Evolutionary conservation across 768 basidiomycete species (phyloP).

Genomic region (Russula virescens): DNA sequence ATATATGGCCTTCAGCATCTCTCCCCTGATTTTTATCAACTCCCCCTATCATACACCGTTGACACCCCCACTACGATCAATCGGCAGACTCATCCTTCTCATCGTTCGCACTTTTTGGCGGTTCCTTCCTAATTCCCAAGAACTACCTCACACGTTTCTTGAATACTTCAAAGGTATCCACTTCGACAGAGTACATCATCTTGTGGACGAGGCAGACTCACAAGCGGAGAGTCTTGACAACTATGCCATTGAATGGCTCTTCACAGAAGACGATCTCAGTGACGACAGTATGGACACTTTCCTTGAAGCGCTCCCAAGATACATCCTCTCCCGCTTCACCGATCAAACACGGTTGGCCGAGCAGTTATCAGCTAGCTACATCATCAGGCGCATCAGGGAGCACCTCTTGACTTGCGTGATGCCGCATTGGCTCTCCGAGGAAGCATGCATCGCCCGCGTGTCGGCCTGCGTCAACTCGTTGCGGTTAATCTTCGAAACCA

Average conservation of each 20-base stretch:
- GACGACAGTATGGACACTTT: slow-evolving; percentile 14
- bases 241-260: slow-evolving; percentile 10
- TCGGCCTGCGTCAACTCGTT: slow-evolving; percentile 1
- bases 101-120: background rate
- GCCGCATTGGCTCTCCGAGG: slow-evolving; percentile 1
- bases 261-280: slow-evolving; percentile 5
- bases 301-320: slow-evolving; percentile 10
- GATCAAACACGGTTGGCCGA: background rate
- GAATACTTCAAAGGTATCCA: background rate
- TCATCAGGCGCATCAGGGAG: slow-evolving; percentile 4
- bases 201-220: background rate
- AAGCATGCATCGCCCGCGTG: slow-evolving; percentile 2
- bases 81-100: background rate
- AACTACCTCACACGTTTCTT: background rate
- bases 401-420: slow-evolving; percentile 12
- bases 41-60: slow-evolving; percentile 17
- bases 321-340: slow-evolving; percentile 4
- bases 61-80: slow-evolving; percentile 2
- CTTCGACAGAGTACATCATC: background rate
- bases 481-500: slow-evolving; percentile 4
- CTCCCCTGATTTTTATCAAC: slow-evolving; percentile 9
- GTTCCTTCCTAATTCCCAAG: background rate
- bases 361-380: background rate
- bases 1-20: slow-evolving; percentile 11
- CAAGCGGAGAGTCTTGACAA: background rate